Evolutionary conservation across 2,329 filamentous ascomycete species (phyloP), one percentile per base, ranked within the genome.

Genomic region (Conoideocrella luteorostrata): DNA sequence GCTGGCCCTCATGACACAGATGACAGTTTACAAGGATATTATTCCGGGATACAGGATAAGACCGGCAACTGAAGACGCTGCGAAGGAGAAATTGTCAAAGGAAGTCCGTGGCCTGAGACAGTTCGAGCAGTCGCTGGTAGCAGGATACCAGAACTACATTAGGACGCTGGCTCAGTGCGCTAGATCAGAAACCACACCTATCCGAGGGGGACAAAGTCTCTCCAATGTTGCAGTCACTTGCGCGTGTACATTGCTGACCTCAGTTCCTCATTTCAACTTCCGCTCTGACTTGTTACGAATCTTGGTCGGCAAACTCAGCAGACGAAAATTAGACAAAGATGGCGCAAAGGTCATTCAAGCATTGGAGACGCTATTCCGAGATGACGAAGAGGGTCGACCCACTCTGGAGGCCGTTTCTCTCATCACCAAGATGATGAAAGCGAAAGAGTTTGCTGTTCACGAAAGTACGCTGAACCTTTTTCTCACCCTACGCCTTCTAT

Each of bases 221-320:
- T 78, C 82, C 6, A 84, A 75, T 41, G 76, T 95, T 21, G 91
- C 93, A 4, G 83, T 95, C 45, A 84, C 81, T 34, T 98, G 93
- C 60, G 84, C 86, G 2, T 95, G 89, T 64, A 85, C 78, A 23
- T 74, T 98, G 13, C 67, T 97, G 32, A 79, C 78, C 17, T 75
- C 84, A 2, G 89, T 96, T 1, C 88, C 93, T 4, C 94, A 98
- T 68, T 98, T 98, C 78, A 98, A 98, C 71, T 96, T 95, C 65
- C 84, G 93, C 32, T 77, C 75, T 39, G 91, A 98, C 42, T 71
- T 98, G 42, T 69, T 98, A 48, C 88, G 87, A 64, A 91, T 97
- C 46, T 61, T 98, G 12, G 82, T 95, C 18, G 81, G 82, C 53
- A 93, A 93, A 62, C 72, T 98, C 28, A 89, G 87, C 56, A 77